Evolutionary conservation across 2,329 filamentous ascomycete species (phyloP).

Genomic region (Penicillium fuscoglaucum): DNA sequence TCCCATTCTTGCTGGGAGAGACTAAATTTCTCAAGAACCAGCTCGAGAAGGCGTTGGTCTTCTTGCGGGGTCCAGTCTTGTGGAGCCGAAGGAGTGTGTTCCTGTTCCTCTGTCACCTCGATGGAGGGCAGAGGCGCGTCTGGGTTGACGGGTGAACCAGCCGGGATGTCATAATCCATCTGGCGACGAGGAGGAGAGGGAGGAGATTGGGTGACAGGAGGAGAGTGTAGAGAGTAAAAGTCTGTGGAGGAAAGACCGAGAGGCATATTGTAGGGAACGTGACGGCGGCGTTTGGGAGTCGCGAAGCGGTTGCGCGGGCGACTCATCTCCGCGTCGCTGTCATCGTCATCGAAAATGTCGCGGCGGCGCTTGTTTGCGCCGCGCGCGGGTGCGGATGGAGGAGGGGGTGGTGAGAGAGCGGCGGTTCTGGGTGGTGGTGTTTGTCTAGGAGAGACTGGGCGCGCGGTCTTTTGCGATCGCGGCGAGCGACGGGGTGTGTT

Average conservation of each 20-base stretch:
- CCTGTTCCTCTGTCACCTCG: slow-evolving; percentile 31
- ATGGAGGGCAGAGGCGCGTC: slow-evolving; percentile 41
- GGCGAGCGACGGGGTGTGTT: slow-evolving; percentile 30
- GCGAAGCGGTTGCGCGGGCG: slow-evolving; percentile 31
- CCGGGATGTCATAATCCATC: slow-evolving; percentile 7
- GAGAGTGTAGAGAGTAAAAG: slow-evolving; percentile 45
- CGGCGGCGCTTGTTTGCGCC: slow-evolving; percentile 45
- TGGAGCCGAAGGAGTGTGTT: slow-evolving; percentile 13
- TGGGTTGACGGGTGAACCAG: slow-evolving; percentile 27
- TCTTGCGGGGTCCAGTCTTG: slow-evolving; percentile 43
- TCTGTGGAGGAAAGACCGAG: slow-evolving; percentile 46
- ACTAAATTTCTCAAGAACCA: slow-evolving; percentile 47
- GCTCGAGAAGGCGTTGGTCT: slow-evolving; percentile 44
- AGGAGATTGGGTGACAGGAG: slow-evolving; percentile 36
- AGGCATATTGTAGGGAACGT: slow-evolving; percentile 46
- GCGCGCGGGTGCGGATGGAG: slow-evolving; percentile 32
- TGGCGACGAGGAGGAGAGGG: slow-evolving; percentile 26
- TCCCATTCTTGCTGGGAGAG: slow-evolving; percentile 48
- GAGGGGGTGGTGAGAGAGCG: slow-evolving; percentile 22
- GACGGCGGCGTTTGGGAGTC: slow-evolving; percentile 49
- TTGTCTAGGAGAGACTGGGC: slow-evolving; percentile 23
- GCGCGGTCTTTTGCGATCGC: slow-evolving; percentile 31
- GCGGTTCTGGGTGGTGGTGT: slow-evolving; percentile 21
- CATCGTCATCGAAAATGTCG: slow-evolving; percentile 28
- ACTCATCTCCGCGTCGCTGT: slow-evolving; percentile 16